A percentile compares a stretch with the other conserved stretches of the same genome.
These are phyloP conservation scores for Diplotaxis tenuifolia DNA, from an alignment of 345 rosid species.

Conservation along the genomic window DNA sequence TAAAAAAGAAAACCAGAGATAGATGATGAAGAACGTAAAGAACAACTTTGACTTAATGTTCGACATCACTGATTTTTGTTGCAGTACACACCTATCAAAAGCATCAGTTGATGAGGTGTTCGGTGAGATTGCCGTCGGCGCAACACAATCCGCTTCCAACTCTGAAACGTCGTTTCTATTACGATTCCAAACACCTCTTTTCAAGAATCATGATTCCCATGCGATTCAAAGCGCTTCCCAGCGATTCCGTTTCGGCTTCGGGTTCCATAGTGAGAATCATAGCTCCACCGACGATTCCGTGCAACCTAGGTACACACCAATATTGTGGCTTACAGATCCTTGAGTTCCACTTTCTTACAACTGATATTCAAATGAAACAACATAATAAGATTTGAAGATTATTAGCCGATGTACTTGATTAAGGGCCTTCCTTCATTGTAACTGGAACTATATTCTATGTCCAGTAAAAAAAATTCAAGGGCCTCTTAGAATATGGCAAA, in stretches of 20 bases:
- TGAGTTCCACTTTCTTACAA: background rate
- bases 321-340: slow-evolving; percentile 10
- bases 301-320: too few relatives aligned
- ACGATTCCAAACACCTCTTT: background rate
- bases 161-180: background rate
- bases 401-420: slow-evolving; percentile 25
- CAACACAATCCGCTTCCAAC: background rate
- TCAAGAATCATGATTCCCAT: background rate
- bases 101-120: too few relatives aligned
- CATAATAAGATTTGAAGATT: slow-evolving; percentile 3
- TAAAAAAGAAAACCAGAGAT: too few relatives aligned
- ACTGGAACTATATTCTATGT: slow-evolving; percentile 2
- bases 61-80: too few relatives aligned
- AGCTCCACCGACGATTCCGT: too few relatives aligned
- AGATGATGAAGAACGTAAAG: too few relatives aligned
- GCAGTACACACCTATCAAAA: too few relatives aligned
- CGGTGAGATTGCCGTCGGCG: too few relatives aligned
- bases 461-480: slow-evolving; percentile 5
- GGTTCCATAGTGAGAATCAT: background rate
- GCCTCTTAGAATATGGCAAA: slow-evolving; percentile 33
- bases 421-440: slow-evolving; percentile 19
- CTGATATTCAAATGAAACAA: slow-evolving; percentile 3
- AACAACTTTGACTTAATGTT: too few relatives aligned
- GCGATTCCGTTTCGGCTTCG: background rate
- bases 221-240: background rate